phyloP scores from a whole-genome alignment of 768 basidiomycete genomes.

The Pulveroboletus sp. region DNA sequence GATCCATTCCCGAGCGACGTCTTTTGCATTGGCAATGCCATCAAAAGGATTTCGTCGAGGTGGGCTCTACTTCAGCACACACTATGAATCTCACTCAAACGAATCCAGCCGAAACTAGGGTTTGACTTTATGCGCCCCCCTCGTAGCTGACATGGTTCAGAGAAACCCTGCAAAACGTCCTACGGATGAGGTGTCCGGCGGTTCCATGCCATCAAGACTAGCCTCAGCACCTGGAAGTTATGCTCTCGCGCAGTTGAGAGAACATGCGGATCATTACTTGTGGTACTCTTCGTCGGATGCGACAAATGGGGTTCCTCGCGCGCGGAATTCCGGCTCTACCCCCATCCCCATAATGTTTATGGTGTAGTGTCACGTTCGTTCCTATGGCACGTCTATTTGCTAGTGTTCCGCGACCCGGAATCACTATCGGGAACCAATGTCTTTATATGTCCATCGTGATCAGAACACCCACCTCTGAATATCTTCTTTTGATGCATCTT shows the following conservation, averaged over 20 bases:
- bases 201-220: conserved; percentile 20
- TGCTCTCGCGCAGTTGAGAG: conserved; percentile 20
- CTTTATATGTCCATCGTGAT: no score
- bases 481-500: no score
- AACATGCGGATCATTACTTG: conserved; percentile 1
- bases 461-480: no score
- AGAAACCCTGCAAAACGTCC: conserved; percentile 34
- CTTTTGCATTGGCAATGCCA: conserved; percentile 40
- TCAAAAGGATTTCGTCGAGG: conserved; percentile 29
- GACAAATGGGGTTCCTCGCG: conserved; percentile 16
- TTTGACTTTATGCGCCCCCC: conserved; percentile 30
- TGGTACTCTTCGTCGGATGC: conserved; percentile 26
- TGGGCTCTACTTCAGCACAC: conserved; percentile 11
- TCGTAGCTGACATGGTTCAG: conserved; percentile 36
- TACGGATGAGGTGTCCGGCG: conserved; percentile 31
- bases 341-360: neutral
- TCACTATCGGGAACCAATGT: no score
- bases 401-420: no score
- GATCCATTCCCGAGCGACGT: conserved; percentile 44
- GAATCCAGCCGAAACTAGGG: no score
- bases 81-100: no score
- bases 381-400: no score
- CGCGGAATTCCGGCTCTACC: conserved; percentile 15
- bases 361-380: neutral
- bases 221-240: conserved; percentile 22